These are phyloP conservation scores for Tulasnella sp. DNA, from an alignment of 768 basidiomycete species.

Conservation along the genomic window DNA sequence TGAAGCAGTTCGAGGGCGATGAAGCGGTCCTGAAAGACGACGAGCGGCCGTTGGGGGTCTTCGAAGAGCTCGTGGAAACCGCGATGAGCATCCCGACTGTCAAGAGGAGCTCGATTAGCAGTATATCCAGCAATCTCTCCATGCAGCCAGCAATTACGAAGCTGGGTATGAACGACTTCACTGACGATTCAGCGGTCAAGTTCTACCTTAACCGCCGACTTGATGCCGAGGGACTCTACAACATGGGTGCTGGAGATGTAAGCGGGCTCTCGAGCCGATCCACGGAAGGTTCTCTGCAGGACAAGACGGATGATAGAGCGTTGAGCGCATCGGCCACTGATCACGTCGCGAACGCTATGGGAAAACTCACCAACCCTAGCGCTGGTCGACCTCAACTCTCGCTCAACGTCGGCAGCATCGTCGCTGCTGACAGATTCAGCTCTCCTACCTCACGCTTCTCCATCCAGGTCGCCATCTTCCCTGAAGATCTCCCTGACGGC, in stretches of 20 bases:
- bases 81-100: slow-evolving; percentile 64
- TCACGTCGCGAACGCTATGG: not conserved
- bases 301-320: not conserved
- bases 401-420: slow-evolving; percentile 29
- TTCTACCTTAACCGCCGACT: slow-evolving; percentile 74
- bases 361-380: not conserved
- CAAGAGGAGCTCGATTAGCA: slow-evolving; percentile 88
- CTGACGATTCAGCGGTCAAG: slow-evolving; percentile 93
- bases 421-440: slow-evolving; percentile 60
- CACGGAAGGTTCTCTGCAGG: not conserved
- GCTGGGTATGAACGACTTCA: slow-evolving; percentile 93
- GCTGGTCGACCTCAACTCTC: slow-evolving; percentile 6
- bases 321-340: not conserved
- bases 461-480: slow-evolving; percentile 75
- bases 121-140: slow-evolving; percentile 81
- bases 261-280: not conserved
- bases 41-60: slow-evolving; percentile 80
- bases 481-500: slow-evolving; percentile 85
- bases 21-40: slow-evolving; percentile 50
- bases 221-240: not conserved
- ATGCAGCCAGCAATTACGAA: slow-evolving; percentile 94
- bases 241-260: slow-evolving; percentile 4
- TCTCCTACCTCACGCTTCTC: slow-evolving; percentile 80
- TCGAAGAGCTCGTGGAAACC: slow-evolving; percentile 73
- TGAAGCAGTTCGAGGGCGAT: slow-evolving; percentile 86